Evolutionary conservation across 257 asterid genomes (phyloP), one percentile per base, ranked within the genome.

Genomic region (Jasminum sambac): DNA sequence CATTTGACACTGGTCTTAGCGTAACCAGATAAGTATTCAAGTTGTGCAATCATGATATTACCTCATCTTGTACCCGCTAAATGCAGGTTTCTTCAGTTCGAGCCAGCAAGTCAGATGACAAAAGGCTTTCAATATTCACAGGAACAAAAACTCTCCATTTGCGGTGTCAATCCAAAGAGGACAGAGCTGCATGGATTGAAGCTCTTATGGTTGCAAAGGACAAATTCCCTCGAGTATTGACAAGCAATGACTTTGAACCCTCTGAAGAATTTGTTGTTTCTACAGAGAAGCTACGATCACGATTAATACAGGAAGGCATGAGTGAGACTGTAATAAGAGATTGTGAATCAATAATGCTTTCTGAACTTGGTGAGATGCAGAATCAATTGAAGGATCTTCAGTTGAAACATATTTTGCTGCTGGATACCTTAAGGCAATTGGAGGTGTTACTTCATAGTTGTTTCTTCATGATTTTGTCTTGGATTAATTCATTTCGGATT

Each of bases 81-180:
- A 79, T 71, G 44, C 95, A 89, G 99, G 99, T 91, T 72, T 91
- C 99, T 58, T 91, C 99, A 24, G 91, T 91, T 82, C 92, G 96
- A 66, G 95, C 96, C 60, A 91, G 99, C 88, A 95, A 91, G 83
- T 91, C 98, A 36, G 98, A 95, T 74, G 99, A 91, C 79, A 95
- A 85, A 79, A 91, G 99, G 78, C 98, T 95, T 70, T 91, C 93
- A 70, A 85, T 95, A 83, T 95, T 84, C 88, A 91, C 96, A 14
- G 99, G 99, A 74, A 95, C 98, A 25, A 91, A 88, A 83, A 95
- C 96, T 34, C 95, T 95, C 67, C 99, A 95, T 79, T 80, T 95
- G 81, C 94, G 99, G 26, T 95, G 98, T 66, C 91, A 83, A 50
- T 86, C 95, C 42, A 95, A 88, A 74, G 99, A 95, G 72, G 99